These are phyloP conservation scores for Sporothrix pallida DNA, from an alignment of 2,329 filamentous ascomycete species.

Conservation along the genomic window DNA sequence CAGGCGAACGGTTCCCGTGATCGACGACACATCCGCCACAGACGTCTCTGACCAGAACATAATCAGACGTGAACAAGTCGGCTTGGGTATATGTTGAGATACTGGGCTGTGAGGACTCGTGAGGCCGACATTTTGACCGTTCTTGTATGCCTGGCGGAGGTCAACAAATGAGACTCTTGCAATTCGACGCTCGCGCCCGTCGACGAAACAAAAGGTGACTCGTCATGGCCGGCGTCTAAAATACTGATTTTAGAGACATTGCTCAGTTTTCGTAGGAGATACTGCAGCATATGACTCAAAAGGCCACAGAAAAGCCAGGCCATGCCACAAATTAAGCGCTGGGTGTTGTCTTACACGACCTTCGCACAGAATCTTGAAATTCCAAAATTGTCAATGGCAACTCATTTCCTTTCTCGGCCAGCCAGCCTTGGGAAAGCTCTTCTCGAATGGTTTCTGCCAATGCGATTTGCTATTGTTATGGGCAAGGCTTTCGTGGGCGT, in stretches of 20 bases:
- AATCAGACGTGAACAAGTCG: neutral
- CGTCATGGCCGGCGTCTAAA: neutral
- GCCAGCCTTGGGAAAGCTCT: neutral
- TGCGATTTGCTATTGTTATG: neutral
- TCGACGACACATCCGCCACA: neutral
- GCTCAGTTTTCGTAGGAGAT: neutral
- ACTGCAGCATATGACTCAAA: neutral
- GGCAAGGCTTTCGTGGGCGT: neutral
- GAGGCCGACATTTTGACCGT: neutral
- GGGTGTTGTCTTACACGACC: neutral
- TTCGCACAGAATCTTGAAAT: neutral
- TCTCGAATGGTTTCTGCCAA: neutral
- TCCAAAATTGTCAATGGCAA: neutral
- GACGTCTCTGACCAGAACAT: neutral
- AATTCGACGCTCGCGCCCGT: neutral
- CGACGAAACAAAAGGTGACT: conserved; percentile 6
- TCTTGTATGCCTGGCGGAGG: neutral
- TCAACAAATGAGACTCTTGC: neutral
- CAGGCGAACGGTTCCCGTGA: neutral
- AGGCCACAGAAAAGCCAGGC: neutral
- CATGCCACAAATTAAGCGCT: conserved; percentile 10
- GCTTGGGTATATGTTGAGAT: too few species aligned
- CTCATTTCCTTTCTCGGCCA: neutral
- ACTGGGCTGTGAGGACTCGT: neutral
- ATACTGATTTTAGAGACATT: neutral